Evolutionary conservation across 257 asterid species (phyloP).

Genomic region (Anisodus tanguticus): DNA sequence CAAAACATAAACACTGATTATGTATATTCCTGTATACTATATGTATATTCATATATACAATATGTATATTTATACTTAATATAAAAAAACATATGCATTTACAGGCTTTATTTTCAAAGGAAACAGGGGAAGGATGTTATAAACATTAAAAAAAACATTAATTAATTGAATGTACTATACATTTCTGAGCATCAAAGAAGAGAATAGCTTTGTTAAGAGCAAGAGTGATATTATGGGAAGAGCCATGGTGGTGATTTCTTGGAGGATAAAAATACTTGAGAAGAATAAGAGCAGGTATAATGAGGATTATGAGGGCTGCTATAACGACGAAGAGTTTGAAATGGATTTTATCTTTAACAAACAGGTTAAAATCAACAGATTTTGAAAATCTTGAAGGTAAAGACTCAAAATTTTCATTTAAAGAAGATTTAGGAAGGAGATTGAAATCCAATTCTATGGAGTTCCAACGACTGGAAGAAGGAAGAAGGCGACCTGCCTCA

Average conservation of each 20-base stretch:
- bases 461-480: slow-evolving; percentile 50
- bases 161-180: slow-evolving; percentile 22
- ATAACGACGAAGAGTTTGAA: slow-evolving; percentile 41
- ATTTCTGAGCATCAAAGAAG: slow-evolving; percentile 67
- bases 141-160: not conserved
- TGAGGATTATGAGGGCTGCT: slow-evolving; percentile 27
- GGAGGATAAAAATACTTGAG: slow-evolving; percentile 41
- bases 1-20: no score
- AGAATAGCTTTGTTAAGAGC: slow-evolving; percentile 58
- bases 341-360: slow-evolving; percentile 37
- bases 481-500: slow-evolving; percentile 49
- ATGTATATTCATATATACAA: no score
- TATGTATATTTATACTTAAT: no score
- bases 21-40: no score
- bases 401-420: slow-evolving; percentile 38
- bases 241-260: slow-evolving; percentile 36
- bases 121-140: not conserved
- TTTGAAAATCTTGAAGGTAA: slow-evolving; percentile 55
- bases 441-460: slow-evolving; percentile 52
- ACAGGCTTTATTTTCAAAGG: no score
- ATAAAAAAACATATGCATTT: no score
- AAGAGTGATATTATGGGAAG: slow-evolving; percentile 40
- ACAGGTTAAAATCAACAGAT: slow-evolving; percentile 49
- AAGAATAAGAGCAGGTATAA: slow-evolving; percentile 35
- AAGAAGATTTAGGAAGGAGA: slow-evolving; percentile 43